phyloP scores from a whole-genome alignment of 129 eudicot species.

The Silybum marianum region DNA sequence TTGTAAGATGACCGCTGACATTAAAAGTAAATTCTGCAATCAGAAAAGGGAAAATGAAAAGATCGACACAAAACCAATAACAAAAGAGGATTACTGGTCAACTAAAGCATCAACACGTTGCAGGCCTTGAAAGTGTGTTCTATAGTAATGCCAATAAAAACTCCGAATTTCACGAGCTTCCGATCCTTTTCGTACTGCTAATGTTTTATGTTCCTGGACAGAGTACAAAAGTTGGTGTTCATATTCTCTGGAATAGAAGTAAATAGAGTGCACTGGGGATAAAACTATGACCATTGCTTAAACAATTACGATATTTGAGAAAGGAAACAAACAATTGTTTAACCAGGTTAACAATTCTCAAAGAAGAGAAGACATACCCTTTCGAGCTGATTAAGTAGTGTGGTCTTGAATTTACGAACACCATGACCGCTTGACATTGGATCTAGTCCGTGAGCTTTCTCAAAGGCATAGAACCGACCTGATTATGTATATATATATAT shows the following conservation, averaged over 20 bases:
- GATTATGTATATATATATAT: constrained; percentile 5
- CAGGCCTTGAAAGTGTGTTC: constrained; percentile 61
- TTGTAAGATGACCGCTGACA: constrained; percentile 66
- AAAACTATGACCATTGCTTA: background rate
- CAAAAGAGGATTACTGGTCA: constrained; percentile 44
- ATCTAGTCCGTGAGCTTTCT: constrained; percentile 68
- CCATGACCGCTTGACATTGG: constrained; percentile 58
- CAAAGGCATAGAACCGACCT: constrained; percentile 79
- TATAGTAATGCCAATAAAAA: constrained; percentile 58
- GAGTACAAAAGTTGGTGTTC: background rate
- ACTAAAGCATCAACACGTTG: constrained; percentile 14
- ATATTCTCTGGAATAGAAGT: background rate
- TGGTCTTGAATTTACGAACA: constrained; percentile 47
- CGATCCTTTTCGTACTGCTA: constrained; percentile 45
- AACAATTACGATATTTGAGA: background rate
- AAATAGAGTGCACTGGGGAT: background rate
- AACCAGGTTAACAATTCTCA: no score
- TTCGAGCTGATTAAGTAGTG: constrained; percentile 68
- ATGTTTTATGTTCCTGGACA: constrained; percentile 55
- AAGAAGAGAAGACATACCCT: constrained; percentile 35
- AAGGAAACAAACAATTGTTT: background rate
- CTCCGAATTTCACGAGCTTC: constrained; percentile 78
- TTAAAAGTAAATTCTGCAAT: background rate
- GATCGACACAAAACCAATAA: background rate
- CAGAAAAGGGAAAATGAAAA: constrained; percentile 7